Percentiles rank a stretch among this genome's conserved stretches.
Conservation (phyloP, 1,284 basidiomycete species). For the Boletus calvinii region DNA sequence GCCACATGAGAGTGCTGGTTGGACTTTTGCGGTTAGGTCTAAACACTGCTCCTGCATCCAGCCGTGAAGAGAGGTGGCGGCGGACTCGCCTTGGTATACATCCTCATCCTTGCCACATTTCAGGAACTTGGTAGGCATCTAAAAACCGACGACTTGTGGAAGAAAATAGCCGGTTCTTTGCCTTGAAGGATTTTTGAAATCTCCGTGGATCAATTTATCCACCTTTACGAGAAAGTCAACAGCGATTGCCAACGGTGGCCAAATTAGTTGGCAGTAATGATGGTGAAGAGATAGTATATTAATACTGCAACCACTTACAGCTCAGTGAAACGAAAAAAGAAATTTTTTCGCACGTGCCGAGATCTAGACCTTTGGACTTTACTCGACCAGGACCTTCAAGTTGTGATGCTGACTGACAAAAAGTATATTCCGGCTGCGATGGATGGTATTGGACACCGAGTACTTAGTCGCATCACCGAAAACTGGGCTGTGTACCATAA, state of each 20-base stretch:
- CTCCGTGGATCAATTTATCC: neutral
- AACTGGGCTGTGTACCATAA: too few relatives aligned
- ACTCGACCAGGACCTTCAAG: too few relatives aligned
- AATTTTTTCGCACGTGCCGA: too few relatives aligned
- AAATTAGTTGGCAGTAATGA: conserved; percentile 1
- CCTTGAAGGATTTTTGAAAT: neutral
- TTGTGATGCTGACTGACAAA: too few relatives aligned
- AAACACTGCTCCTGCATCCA: neutral
- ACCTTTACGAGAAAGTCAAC: conserved; percentile 14
- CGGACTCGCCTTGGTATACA: neutral
- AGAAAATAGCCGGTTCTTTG: neutral
- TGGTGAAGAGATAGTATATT: neutral
- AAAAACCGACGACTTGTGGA: neutral
- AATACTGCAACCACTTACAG: neutral
- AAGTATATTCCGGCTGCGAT: too few relatives aligned
- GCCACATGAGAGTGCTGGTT: conserved; percentile 14
- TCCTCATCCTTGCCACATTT: conserved; percentile 9
- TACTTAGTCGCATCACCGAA: too few relatives aligned
- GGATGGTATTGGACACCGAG: too few relatives aligned
- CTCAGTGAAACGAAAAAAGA: too few relatives aligned
- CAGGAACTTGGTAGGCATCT: neutral
- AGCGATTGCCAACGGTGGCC: conserved; percentile 11
- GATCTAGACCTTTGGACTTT: too few relatives aligned
- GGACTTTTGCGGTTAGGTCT: neutral
- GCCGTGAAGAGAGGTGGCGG: conserved; percentile 2